phyloP scores from a whole-genome alignment of 1,284 basidiomycete species.

The Mycosarcoma maydis region DNA sequence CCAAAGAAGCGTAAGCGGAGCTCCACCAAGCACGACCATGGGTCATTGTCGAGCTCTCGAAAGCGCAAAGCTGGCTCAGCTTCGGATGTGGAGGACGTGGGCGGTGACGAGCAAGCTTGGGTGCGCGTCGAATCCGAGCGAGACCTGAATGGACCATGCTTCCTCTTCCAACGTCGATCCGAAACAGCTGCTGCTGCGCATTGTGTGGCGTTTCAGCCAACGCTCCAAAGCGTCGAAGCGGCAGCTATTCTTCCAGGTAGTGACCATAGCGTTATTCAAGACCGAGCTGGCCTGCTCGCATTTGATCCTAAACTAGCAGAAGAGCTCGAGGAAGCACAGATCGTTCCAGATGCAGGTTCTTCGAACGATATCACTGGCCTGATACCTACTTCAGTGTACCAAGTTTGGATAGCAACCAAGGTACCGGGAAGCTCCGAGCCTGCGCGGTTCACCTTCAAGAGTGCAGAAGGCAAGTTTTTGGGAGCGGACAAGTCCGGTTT shows the following conservation, averaged over 20 bases:
- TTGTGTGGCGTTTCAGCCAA: constrained; percentile 36
- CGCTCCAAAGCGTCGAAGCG: constrained; percentile 38
- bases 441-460: constrained; percentile 49
- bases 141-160: constrained; percentile 47
- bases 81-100: constrained; percentile 51
- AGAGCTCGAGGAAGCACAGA: constrained; percentile 38
- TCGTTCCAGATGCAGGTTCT: constrained; percentile 7
- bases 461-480: constrained; percentile 56
- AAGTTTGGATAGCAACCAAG: constrained; percentile 58
- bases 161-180: constrained; percentile 20
- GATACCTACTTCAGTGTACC: constrained; percentile 51
- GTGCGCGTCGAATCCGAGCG: constrained; percentile 32
- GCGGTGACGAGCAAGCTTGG: constrained; percentile 57
- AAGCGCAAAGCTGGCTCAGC: constrained; percentile 16
- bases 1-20: constrained; percentile 37
- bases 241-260: constrained; percentile 9
- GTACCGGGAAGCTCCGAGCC: constrained; percentile 34
- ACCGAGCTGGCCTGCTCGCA: constrained; percentile 17
- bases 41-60: constrained; percentile 17
- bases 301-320: constrained; percentile 29
- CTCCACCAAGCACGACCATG: constrained; percentile 9
- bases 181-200: constrained; percentile 2
- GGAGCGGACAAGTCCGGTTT: constrained; percentile 47
- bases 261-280: constrained; percentile 2
- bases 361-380: constrained; percentile 3